Evolutionary conservation across 108 stramenopile species (phyloP), one percentile per base, ranked within the genome.

Genomic region (Stephanodiscus minutulus): DNA sequence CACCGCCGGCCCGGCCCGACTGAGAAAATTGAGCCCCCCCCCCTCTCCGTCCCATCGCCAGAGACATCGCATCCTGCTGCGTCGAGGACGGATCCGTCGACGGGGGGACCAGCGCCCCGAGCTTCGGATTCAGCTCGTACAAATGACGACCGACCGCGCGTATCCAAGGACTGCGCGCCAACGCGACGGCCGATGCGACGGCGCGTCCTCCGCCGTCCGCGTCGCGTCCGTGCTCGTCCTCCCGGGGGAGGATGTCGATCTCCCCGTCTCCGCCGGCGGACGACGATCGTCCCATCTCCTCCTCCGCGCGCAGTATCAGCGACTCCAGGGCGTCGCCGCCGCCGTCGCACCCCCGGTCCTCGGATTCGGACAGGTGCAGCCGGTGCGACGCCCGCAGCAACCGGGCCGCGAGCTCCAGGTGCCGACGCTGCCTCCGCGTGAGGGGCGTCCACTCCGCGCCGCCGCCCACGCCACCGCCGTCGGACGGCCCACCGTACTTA

Each of bases 351-450:
- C 72, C 79, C 55, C 76, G 15, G 5, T 68, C 68, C 48, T 88
- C 87, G 9, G 70, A 76, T 17, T 86, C 70, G 25, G 75, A 70
- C 22, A 92, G 41, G 66, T 81, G 82, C 12, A 82, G 72, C 27
- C 89, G 85, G 47, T 93, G 92, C 15, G 77, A 76, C 52, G 85
- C 64, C n/a, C 86, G 83, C 21, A 94, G 44, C 10, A 94, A 64
- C 18, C 88, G 79, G 18, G 83, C 78, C 43, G 68, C 70, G 28
- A 94, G 39, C 72, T 94, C 90, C 70, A 90, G 72, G 63, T 91
- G 86, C 18, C 82, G 79, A 39, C 84, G 76, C 57, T 88, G 87
- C 12, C 82, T 77, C 53, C 61, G 53, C 5, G 72, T 85, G 61
- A 88, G 44, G 15, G 82, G 82, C 41, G 62, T 69, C 74, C 64